Base-by-base conservation (phyloP, 2,329 filamentous ascomycete genomes). In the Leptodontidium sp. region DNA sequence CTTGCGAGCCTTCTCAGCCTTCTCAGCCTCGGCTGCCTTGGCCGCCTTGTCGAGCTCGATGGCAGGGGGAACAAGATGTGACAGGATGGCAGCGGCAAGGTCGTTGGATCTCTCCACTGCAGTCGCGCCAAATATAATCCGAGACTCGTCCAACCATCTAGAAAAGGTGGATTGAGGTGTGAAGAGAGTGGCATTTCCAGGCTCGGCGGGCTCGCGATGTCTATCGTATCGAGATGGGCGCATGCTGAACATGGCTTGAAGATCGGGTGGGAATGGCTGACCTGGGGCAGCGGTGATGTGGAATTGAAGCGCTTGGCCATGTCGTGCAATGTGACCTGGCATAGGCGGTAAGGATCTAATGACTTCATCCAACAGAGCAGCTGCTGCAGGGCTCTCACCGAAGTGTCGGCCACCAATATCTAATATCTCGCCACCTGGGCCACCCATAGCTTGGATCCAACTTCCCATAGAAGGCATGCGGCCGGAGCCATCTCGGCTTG, bases 101-200 rank as follows among this genome's bases (percentile, higher is more conserved):
- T 88, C 87, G 69, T 87, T 84, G 2, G 90, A 87, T 77, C 92
- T 92, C 61, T 97, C 94, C 3, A 87, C 78, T 64, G 90, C 87
- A 61, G 82, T 84, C 26, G 84, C 81, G 32, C 92, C 92, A 79
- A 96, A 98, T 0, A 98, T 85, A 79, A 99, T 90, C 71, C 91
- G 90, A 9, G 94, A 91, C 79, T 98, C 97, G 77, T 98, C 93
- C 77, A 92, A 88, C 91, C 97, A 99, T 70, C 96, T 90, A 64
- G 87, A 85, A 66, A 86, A 84, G 0, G 96, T 98, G 9, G 88
- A 85, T 47, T 89, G 87, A 9, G 93, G 85, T 24, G 85, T 82
- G 78, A 98, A 98, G 52, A 74, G 76, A 5, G 74, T 71, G 52
- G 74, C 72, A 64, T 67, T 73, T 65, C 75, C 76, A 47, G 78